Base-by-base conservation (phyloP, 1,284 basidiomycete species). In the Sphagnurus paluster region DNA sequence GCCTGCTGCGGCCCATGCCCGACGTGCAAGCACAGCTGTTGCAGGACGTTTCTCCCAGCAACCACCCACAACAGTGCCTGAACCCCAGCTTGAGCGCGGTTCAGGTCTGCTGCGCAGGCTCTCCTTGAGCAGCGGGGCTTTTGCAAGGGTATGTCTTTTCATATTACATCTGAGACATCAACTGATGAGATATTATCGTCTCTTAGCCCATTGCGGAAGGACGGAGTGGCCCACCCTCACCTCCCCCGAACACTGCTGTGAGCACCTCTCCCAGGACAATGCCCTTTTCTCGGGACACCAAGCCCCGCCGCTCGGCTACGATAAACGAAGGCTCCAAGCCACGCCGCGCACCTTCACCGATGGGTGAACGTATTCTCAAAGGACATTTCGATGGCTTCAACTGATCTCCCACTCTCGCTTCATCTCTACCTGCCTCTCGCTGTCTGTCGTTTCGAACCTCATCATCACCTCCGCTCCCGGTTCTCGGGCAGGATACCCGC, bases 381-480 rank as follows among this genome's bases (percentile, higher is more conserved):
- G 87, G 87, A 8, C 87, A 90, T 56, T 90, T 90, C 55, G 87
- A 90, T 59, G 83, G 87, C 32, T 90, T 90, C 71, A 86, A 86
- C 64, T 84, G 59, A 67, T 32, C 14, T 42, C 21, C 17, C 23
- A 20, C 5, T 24, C 28, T 41, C 40, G 13, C 17, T 9, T 21
- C 23, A 3, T 28, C 36, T 43, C 44, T 37, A 35, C n/a, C n/a
- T n/a, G n/a, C n/a, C 42, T 39, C 20, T 39, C 20, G 20, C 38
- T 49, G 35, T 20, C 29, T 41, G 33, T 24, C 42, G 42, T 21
- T 10, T 36, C 8, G 25, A 19, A 35, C 24, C 23, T 44, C 9
- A 17, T 28, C 17, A 13, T 30, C 28, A 3, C 17, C 24, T 50
- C 32, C 39, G 53, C 35, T 42, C 53, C 44, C n/a, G n/a, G 50